Evolutionary conservation across 1,139 yeast genomes (phyloP).

Genomic region (Sugiyamaella neomexicana): DNA sequence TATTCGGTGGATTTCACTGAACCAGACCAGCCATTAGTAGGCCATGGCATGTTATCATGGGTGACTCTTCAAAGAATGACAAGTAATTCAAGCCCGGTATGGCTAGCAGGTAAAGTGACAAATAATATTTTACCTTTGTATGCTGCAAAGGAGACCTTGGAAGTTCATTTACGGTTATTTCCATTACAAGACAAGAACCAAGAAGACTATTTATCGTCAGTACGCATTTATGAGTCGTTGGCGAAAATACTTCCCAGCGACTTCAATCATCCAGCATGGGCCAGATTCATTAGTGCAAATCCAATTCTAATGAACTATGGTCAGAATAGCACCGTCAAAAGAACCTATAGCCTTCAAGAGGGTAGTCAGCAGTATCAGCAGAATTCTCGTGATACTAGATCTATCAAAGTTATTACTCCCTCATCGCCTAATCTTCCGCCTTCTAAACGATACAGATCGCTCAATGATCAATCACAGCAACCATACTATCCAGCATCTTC

Average conservation of each 20-base stretch:
- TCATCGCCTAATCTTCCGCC: constrained; percentile 3
- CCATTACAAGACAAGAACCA: constrained; percentile 27
- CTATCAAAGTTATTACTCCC: not conserved
- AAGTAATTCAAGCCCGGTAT: constrained; percentile 16
- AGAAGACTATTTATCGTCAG: constrained; percentile 25
- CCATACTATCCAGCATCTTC: constrained; percentile 26
- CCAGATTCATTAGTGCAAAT: constrained; percentile 20
- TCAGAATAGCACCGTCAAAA: not conserved
- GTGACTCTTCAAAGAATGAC: constrained; percentile 27
- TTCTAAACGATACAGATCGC: constrained; percentile 21
- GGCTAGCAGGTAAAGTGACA: constrained; percentile 26
- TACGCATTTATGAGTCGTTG: constrained; percentile 26
- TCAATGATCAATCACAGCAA: constrained; percentile 12
- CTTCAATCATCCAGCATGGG: constrained; percentile 30
- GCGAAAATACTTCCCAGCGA: constrained; percentile 24
- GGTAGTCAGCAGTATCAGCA: not conserved
- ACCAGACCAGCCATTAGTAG: constrained; percentile 42
- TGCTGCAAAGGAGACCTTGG: constrained; percentile 27
- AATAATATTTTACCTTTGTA: constrained; percentile 27
- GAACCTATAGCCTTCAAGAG: constrained; percentile 4
- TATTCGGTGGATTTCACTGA: constrained; percentile 45
- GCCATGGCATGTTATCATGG: constrained; percentile 44
- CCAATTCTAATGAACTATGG: not conserved
- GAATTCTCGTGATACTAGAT: not conserved
- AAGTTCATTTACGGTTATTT: constrained; percentile 29